phyloP scores from a whole-genome alignment of 495 filamentous ascomycete species.

The Annulohypoxylon maeteangense region DNA sequence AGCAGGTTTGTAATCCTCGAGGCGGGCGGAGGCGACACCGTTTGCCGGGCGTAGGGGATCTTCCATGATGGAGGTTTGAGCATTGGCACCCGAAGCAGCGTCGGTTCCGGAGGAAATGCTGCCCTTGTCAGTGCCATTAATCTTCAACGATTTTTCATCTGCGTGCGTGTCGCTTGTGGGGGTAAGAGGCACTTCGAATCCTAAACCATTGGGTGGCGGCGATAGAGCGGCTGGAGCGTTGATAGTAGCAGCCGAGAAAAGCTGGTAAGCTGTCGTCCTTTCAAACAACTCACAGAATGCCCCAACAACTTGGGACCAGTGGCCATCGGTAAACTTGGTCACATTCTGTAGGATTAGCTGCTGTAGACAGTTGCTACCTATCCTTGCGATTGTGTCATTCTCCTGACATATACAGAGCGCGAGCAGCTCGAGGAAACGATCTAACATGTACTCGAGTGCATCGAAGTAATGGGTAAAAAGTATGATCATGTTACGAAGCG shows the following conservation, averaged over 20 bases:
- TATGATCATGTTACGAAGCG: conserved; percentile 95
- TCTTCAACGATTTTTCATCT: conserved; percentile 68
- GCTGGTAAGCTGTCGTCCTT: conserved; percentile 89
- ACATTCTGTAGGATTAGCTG: conserved; percentile 97
- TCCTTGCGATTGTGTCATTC: conserved; percentile 97
- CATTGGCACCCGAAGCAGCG: conserved; percentile 27
- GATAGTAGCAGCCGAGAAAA: conserved; percentile 86
- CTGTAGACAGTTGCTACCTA: conserved; percentile 97
- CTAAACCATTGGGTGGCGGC: conserved; percentile 55
- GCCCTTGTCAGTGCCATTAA: conserved; percentile 65
- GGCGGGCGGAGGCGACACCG: conserved; percentile 55
- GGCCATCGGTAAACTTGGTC: conserved; percentile 82
- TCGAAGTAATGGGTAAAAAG: conserved; percentile 99
- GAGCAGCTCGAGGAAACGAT: conserved; percentile 90
- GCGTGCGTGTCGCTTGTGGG: conserved; percentile 53
- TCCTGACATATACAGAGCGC: conserved; percentile 98
- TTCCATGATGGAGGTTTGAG: conserved; percentile 42
- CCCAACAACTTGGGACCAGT: conserved; percentile 94
- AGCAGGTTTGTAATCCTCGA: conserved; percentile 90
- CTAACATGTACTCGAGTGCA: conserved; percentile 93
- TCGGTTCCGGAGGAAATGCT: conserved; percentile 44
- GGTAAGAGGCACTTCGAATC: conserved; percentile 55
- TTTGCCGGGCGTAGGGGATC: conserved; percentile 50
- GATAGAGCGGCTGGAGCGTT: conserved; percentile 59
- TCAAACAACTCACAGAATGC: conserved; percentile 96